Evolutionary conservation across 345 rosid genomes (phyloP).

Genomic region (Arabis alpina): DNA sequence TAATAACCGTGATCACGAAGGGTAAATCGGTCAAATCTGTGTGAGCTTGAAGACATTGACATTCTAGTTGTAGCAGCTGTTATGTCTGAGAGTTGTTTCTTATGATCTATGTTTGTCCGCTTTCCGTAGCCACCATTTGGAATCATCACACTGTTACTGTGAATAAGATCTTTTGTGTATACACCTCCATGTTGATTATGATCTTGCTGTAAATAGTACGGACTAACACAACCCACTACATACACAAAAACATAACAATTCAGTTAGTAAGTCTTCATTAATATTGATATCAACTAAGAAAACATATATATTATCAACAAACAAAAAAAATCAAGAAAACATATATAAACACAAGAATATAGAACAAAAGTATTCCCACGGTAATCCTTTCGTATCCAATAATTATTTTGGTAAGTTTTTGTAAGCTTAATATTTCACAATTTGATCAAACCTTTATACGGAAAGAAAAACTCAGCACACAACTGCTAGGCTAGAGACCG

Average conservation of each 20-base stretch:
- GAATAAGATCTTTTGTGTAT: conserved; percentile 29
- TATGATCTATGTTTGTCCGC: conserved; percentile 21
- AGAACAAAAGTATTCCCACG: not conserved
- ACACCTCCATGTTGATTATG: conserved; percentile 27
- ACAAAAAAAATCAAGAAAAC: too few relatives aligned
- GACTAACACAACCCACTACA: conserved; percentile 44
- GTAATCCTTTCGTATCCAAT: not conserved
- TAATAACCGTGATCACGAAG: conserved; percentile 5
- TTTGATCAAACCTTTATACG: too few relatives aligned
- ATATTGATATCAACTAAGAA: not conserved
- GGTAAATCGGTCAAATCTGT: conserved; percentile 39
- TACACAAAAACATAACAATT: not conserved
- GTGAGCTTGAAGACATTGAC: conserved; percentile 34
- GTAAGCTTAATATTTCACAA: too few relatives aligned
- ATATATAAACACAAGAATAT: not conserved
- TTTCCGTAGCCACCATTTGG: conserved; percentile 36
- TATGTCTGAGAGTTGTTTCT: conserved; percentile 36
- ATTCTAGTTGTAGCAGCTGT: conserved; percentile 15
- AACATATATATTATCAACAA: not conserved
- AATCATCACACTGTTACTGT: conserved; percentile 15
- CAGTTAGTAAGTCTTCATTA: not conserved
- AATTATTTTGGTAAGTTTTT: too few relatives aligned
- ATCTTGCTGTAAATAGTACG: conserved; percentile 39
- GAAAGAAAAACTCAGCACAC: too few relatives aligned
- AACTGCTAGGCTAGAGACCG: too few relatives aligned